Percentiles rank a stretch among this genome's conserved stretches.
These are phyloP conservation scores for Barnettozyma siamensis DNA, from an alignment of 805 yeast genomes.

Conservation along the genomic window DNA sequence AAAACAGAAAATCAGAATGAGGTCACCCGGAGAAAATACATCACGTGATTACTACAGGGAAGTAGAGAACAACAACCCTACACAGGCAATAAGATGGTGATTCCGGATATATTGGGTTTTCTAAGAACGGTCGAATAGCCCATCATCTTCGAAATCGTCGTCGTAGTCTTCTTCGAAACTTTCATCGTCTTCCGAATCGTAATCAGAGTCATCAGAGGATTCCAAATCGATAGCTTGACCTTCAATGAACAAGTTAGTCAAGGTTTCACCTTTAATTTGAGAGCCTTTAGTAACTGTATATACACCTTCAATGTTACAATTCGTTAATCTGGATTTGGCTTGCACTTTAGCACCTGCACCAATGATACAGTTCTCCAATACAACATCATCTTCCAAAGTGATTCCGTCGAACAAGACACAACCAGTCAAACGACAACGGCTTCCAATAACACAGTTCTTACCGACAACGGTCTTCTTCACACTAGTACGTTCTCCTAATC, in stretches of 20 bases:
- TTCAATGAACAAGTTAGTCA: slow-evolving; percentile 32
- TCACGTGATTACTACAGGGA: too few species aligned
- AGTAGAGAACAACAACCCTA: background rate
- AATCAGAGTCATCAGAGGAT: slow-evolving; percentile 14
- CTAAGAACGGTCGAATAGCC: slow-evolving; percentile 45
- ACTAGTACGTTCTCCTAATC: slow-evolving; percentile 73
- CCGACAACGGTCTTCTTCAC: slow-evolving; percentile 86
- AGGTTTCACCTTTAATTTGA: slow-evolving; percentile 51
- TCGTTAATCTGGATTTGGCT: slow-evolving; percentile 58
- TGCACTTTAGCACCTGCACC: slow-evolving; percentile 67
- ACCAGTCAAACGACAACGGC: slow-evolving; percentile 82
- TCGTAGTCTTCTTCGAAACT: slow-evolving; percentile 37
- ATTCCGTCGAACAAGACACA: slow-evolving; percentile 73
- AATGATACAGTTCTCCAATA: slow-evolving; percentile 76
- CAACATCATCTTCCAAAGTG: slow-evolving; percentile 68
- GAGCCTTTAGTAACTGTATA: slow-evolving; percentile 57
- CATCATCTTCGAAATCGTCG: slow-evolving; percentile 49
- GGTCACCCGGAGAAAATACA: background rate
- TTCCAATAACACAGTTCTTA: slow-evolving; percentile 67
- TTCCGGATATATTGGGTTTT: background rate
- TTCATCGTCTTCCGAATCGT: slow-evolving; percentile 27
- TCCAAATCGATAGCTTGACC: slow-evolving; percentile 20
- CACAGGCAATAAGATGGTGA: background rate
- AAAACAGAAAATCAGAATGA: background rate
- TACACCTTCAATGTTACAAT: slow-evolving; percentile 82